Base-by-base conservation (phyloP, 2,329 filamentous ascomycete genomes). In the Zopfia rhizophila region DNA sequence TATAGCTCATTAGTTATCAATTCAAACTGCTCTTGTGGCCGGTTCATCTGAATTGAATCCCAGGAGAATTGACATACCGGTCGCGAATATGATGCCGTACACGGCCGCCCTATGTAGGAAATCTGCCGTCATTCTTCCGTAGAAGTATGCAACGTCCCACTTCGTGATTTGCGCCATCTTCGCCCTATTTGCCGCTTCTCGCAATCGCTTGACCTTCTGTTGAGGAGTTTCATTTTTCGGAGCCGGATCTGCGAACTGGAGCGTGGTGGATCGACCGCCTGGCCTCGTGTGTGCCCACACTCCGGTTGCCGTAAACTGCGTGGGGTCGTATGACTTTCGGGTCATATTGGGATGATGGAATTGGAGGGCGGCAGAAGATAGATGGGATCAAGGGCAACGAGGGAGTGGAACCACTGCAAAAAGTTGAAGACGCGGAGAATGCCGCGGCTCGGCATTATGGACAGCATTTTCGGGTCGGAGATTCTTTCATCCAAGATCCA, bases 221-320 rank as follows among this genome's bases (percentile, higher is more conserved):
- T 80, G 77, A 38, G 79, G 75, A 3, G 78, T 81, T 61, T 82
- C 79, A 57, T 73, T 72, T 44, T 72, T 66, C 21, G 74, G 73
- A 41, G 75, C 72, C 32, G 73, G 66, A 33, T 70, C 64, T 14
- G 68, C 63, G 48, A 71, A 69, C 45, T 67, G 65, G 51, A 76
- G 71, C 27, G 67, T 69, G 22, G 74, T 71, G 27, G 69, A 64
- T 40, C 71, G 62, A 19, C 74, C 69, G 43, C 69, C 70, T 29
- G 79, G 72, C 68, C 88, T 89, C 57, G 84, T 83, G 55, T 81
- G 81, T 60, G 88, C 89, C 74, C 91, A 88, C 24, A 85, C 85
- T 50, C 81, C 84, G 13, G 84, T 88, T 18, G 85, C 76, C 12
- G 86, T 89, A 73, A 89, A 94, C 67, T 89, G 86, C 63, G 90